phyloP scores from a whole-genome alignment of 2,329 filamentous ascomycete species.

The Trichoderma sp. region DNA sequence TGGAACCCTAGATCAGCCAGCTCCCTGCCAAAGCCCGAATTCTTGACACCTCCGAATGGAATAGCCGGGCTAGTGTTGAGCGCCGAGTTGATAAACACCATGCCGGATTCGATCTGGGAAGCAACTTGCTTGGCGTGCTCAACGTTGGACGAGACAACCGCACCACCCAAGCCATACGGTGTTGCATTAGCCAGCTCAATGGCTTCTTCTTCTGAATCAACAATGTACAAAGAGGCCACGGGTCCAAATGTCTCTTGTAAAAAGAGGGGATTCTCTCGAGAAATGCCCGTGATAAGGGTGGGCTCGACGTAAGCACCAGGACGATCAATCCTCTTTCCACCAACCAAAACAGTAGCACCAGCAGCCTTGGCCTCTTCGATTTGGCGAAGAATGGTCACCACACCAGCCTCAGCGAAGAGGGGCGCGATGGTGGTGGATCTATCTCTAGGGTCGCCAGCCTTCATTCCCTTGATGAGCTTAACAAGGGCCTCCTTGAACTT shows the following conservation, averaged over 20 bases:
- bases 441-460: conserved; percentile 62
- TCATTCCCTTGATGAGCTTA: conserved; percentile 41
- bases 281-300: conserved; percentile 22
- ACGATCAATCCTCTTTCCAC: conserved; percentile 25
- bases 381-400: conserved; percentile 62
- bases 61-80: conserved; percentile 26
- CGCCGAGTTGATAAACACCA: conserved; percentile 39
- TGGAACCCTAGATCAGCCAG: neutral
- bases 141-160: conserved; percentile 55
- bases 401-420: conserved; percentile 61
- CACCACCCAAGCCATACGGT: conserved; percentile 52
- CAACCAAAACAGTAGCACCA: conserved; percentile 50
- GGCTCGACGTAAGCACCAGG: conserved; percentile 31
- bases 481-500: conserved; percentile 56
- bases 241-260: conserved; percentile 32
- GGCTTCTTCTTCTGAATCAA: conserved; percentile 27
- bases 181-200: conserved; percentile 38
- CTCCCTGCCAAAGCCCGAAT: conserved; percentile 7
- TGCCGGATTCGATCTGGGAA: conserved; percentile 53
- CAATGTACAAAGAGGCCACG: conserved; percentile 28
- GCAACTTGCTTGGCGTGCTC: conserved; percentile 37
- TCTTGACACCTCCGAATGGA: conserved; percentile 29
- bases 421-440: conserved; percentile 63
- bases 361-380: conserved; percentile 61
- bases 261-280: conserved; percentile 24